Base-by-base conservation (phyloP, 768 basidiomycete genomes). In the Psilocybe subaeruginosa region DNA sequence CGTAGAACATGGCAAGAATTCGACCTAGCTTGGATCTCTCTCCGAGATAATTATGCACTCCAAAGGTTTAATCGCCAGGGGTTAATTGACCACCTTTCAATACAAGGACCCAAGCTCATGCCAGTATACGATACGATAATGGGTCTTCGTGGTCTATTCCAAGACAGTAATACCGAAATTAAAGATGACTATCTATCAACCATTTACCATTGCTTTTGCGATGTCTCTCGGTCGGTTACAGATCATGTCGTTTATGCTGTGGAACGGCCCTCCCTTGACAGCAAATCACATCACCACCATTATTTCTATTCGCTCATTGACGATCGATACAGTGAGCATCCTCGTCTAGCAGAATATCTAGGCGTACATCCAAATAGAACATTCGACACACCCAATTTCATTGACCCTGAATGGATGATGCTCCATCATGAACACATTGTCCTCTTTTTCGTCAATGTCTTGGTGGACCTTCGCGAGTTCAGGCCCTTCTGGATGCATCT, bases 121-220 rank as follows among this genome's bases (percentile, higher is more conserved):
- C 56, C 56, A 1, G 31, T 57, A 4, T 57, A 17, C 29, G 56
- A 57, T 23, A 35, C 46, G 1, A 17, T 33, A 8, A 4, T 35
- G 16, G 56, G 46, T 9, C 29, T 57, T 23, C 35, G 56, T 4
- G 23, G 35, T 35, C 45, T 39, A 17, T 46, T 48, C 16, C 12
- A 23, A 4, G 46, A 6, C 11, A 31, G 16, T 11, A 19, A 29
- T 8, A 37, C 14, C 1, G 45, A 45, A 48, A 41, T 33, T 3
- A 17, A 57, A 8, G 56, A 57, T 2, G 46, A 30, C 9, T 39
- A 48, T 12, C 56, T 57, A 4, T 29, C 56, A 11, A 45, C 56
- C 17, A 35, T 35, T n/a, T 57, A 57, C 23, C 56, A 57, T 27
- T 47, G 45, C 45, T 57, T 57, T 37, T 49, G 16, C 17, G 56